Evolutionary conservation across 1,284 basidiomycete genomes (phyloP), one percentile per base, ranked within the genome.

Genomic region (Gomphus bonarii): DNA sequence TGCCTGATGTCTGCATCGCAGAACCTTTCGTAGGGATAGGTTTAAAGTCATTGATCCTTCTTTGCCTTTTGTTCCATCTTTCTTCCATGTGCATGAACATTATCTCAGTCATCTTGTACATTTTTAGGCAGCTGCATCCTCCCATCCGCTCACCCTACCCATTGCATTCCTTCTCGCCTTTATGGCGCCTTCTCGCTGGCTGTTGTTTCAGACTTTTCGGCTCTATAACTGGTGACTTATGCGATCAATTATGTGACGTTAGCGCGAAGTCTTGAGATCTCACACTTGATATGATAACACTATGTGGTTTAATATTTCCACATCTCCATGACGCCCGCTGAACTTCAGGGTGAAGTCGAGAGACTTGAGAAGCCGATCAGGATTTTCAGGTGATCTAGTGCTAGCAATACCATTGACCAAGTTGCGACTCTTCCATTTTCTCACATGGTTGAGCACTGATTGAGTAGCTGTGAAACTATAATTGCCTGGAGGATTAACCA

Each of bases 161-260:
- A 35, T 22, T 36, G 49, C 31, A 36, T 20, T 30, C 14, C 16
- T n/a, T 18, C n/a, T 36, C 49, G 49, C n/a, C 18, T 51, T n/a
- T n/a, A 20, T 14, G 12, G 28, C 33, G 38, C 22, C 3, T 16
- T 20, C 11, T 16, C 47, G 9, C 50, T 4, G 33, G n/a, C 38
- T 33, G 28, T n/a, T 33, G 50, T 51, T 33, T 22, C 36, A 38
- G 7, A 38, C 50, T 40, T 31, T 10, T 20, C 28, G 47, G 47
- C n/a, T 48, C 28, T 48, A 48, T 14, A 48, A 22, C 47, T 47
- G 44, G 14, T 47, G 44, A 36, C 30, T 51, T 51, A 51, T 51
- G 49, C 31, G 33, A 51, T 51, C 50, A 51, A 36, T 51, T 36
- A 36, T 51, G 33, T 36, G 33, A 36, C 18, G 12, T 31, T 31